These are phyloP conservation scores for Aschersonia sp. DNA, from an alignment of 2,329 filamentous ascomycete species.

Conservation along the genomic window DNA sequence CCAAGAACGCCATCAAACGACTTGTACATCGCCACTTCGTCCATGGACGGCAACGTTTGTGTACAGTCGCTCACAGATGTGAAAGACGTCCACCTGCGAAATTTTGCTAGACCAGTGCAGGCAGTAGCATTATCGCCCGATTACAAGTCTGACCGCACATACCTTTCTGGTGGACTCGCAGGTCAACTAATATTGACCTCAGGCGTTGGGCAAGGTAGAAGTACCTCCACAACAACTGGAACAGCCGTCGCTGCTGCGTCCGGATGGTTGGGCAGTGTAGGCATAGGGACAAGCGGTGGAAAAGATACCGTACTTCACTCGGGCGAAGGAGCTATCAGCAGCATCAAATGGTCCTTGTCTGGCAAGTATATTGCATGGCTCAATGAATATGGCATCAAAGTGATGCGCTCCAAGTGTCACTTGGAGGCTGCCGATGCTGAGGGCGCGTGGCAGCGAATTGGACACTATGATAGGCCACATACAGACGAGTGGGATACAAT, in stretches of 20 bases:
- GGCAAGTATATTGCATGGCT: conserved; percentile 91
- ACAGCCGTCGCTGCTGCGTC: conserved; percentile 74
- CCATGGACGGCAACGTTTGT: conserved; percentile 91
- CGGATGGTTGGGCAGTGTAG: conserved; percentile 84
- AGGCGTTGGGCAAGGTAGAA: conserved; percentile 66
- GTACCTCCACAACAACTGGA: conserved; percentile 73
- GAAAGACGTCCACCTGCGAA: conserved; percentile 81
- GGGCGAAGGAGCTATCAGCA: conserved; percentile 81
- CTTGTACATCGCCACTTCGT: conserved; percentile 86
- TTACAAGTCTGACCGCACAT: conserved; percentile 77
- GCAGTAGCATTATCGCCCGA: conserved; percentile 90
- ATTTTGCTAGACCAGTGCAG: conserved; percentile 87
- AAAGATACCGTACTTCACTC: conserved; percentile 81
- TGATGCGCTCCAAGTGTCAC: conserved; percentile 82
- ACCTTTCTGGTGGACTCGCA: conserved; percentile 79
- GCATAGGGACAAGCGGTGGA: conserved; percentile 61
- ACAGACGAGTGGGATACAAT: conserved; percentile 88
- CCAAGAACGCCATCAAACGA: conserved; percentile 73
- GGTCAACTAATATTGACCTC: conserved; percentile 78
- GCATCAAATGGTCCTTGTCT: conserved; percentile 87
- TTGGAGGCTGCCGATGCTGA: conserved; percentile 65
- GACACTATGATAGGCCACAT: conserved; percentile 79
- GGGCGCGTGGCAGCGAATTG: conserved; percentile 86
- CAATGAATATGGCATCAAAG: conserved; percentile 94
- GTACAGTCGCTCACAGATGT: conserved; percentile 75